phyloP scores from a whole-genome alignment of 2,329 filamentous ascomycete genomes.

The Pseudogymnoascus sp. region DNA sequence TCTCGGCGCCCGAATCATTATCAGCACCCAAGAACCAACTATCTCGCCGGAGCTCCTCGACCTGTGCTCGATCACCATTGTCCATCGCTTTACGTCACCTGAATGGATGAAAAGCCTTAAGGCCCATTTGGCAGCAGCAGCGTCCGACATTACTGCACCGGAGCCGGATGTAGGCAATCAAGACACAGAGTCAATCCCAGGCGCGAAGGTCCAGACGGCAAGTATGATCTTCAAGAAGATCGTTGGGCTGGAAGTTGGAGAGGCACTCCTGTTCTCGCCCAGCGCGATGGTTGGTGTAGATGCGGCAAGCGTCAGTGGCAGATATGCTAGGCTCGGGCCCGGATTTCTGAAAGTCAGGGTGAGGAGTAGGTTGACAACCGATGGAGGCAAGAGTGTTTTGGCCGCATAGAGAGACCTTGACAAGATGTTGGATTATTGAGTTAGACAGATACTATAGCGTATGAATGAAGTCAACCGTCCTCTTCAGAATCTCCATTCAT shows the following conservation, averaged over 20 bases:
- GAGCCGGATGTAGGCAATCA: slow-evolving; percentile 26
- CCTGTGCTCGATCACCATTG: slow-evolving; percentile 63
- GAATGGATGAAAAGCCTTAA: slow-evolving; percentile 49
- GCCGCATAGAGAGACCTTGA: slow-evolving; percentile 17
- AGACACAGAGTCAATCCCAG: slow-evolving; percentile 19
- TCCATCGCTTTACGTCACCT: slow-evolving; percentile 65
- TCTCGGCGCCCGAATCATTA: slow-evolving; percentile 57
- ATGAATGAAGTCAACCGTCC: neutral
- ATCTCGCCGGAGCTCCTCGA: slow-evolving; percentile 63
- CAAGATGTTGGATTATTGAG: neutral
- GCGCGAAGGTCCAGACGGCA: slow-evolving; percentile 20
- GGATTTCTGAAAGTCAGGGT: slow-evolving; percentile 36
- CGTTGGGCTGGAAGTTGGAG: slow-evolving; percentile 41
- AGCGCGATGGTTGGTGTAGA: slow-evolving; percentile 35
- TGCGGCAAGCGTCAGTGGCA: slow-evolving; percentile 10
- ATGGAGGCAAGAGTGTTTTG: slow-evolving; percentile 39
- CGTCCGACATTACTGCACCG: slow-evolving; percentile 24
- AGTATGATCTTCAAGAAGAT: slow-evolving; percentile 39
- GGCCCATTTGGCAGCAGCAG: slow-evolving; percentile 43
- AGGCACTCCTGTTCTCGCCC: slow-evolving; percentile 44
- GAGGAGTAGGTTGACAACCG: slow-evolving; percentile 36
- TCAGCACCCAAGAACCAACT: slow-evolving; percentile 73
- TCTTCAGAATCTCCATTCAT: neutral
- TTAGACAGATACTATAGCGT: neutral
- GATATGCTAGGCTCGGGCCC: slow-evolving; percentile 23